A percentile compares a stretch with the other conserved stretches of the same genome.
These are phyloP conservation scores for Fusarium hostae DNA, from an alignment of 2,329 filamentous ascomycete species.

Conservation along the genomic window DNA sequence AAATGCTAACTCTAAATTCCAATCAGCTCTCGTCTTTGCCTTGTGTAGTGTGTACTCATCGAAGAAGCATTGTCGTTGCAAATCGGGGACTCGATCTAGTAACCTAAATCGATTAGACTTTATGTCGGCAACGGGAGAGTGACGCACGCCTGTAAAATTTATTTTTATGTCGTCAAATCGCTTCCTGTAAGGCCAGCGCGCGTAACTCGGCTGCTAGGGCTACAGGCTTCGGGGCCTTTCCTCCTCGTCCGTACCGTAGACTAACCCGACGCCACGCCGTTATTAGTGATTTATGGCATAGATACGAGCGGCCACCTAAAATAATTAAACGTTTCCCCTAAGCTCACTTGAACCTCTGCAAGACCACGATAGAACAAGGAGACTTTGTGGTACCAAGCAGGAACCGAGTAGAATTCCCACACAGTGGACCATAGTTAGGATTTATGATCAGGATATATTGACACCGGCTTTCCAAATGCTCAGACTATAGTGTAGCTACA, in stretches of 20 bases:
- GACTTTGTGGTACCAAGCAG: no score
- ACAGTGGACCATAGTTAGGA: no score
- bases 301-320: not conserved
- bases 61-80: fast-evolving
- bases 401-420: no score
- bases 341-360: no score
- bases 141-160: not conserved
- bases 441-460: no score
- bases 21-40: fast-evolving
- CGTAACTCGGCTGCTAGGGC: not conserved
- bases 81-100: not conserved
- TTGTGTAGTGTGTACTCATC: fast-evolving
- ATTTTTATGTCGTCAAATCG: not conserved
- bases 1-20: not conserved
- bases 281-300: not conserved
- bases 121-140: not conserved
- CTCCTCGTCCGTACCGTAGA: not conserved
- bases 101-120: not conserved
- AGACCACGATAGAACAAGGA: no score
- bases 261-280: not conserved
- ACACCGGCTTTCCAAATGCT: no score
- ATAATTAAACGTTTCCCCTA: no score
- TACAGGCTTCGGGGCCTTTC: not conserved
- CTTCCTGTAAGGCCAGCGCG: not conserved
- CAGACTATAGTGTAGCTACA: no score